Evolutionary conservation across 306 rosid species (phyloP).

Genomic region (Echinosophora koreensis): DNA sequence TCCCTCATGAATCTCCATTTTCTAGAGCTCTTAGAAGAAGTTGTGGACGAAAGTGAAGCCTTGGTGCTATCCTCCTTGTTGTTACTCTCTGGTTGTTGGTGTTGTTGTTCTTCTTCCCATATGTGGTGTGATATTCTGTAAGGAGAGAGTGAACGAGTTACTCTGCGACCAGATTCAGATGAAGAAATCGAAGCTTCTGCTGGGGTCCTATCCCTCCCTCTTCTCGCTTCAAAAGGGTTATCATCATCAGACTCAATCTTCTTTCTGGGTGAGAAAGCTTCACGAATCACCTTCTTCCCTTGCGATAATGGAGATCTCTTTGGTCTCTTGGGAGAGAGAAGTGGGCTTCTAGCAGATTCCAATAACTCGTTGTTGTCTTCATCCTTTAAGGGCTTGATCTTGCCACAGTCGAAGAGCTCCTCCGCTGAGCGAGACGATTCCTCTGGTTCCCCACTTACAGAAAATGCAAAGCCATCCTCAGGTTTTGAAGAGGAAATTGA

Average conservation of each 20-base stretch:
- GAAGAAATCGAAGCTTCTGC: slow-evolving; percentile 4
- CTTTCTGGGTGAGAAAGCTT: slow-evolving; percentile 50
- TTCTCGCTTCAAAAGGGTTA: slow-evolving; percentile 40
- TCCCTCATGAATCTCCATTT: slow-evolving; percentile 80
- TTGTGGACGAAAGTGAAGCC: not conserved
- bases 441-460: no score
- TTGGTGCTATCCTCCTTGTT: slow-evolving; percentile 37
- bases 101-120: slow-evolving; percentile 55
- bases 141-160: slow-evolving; percentile 78
- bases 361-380: not conserved
- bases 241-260: slow-evolving; percentile 33
- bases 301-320: slow-evolving; percentile 32
- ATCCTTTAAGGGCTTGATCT: no score
- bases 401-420: no score
- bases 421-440: no score
- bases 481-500: no score
- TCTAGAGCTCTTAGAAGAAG: slow-evolving; percentile 58
- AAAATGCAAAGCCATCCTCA: no score
- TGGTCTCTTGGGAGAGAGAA: slow-evolving; percentile 39
- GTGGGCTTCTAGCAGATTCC: slow-evolving; percentile 39
- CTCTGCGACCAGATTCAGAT: slow-evolving; percentile 58
- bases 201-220: slow-evolving; percentile 63
- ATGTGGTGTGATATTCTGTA: slow-evolving; percentile 54
- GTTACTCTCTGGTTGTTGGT: slow-evolving; percentile 20
- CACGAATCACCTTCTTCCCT: slow-evolving; percentile 49